Conservation (phyloP, 164 flowering plant genomes). For the Tetracentron sinense region DNA sequence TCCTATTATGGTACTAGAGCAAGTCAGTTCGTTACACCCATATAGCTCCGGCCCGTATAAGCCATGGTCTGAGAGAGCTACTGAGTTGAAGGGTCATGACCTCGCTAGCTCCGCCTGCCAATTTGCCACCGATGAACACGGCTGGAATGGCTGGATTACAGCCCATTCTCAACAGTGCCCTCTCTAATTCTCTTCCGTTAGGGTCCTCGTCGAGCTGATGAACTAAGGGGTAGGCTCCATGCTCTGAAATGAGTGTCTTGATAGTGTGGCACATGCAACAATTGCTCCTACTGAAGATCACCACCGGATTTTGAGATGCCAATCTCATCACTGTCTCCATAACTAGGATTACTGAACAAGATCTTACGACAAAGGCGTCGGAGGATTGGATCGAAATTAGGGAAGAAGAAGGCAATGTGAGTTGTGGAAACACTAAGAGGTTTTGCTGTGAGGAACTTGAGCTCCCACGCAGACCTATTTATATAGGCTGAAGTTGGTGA, state of each 20-base stretch:
- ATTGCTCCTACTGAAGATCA: constrained; percentile 20
- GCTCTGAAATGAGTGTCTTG: constrained; percentile 1
- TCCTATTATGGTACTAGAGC: too few relatives aligned
- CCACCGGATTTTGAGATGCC: constrained; percentile 4
- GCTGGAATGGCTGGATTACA: constrained; percentile 23
- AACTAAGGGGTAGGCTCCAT: constrained; percentile 12
- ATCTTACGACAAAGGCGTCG: too few relatives aligned
- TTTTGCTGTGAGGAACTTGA: too few relatives aligned
- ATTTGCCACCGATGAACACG: constrained; percentile 36
- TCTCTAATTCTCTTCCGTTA: constrained; percentile 20
- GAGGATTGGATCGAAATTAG: too few relatives aligned
- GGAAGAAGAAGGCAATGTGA: too few relatives aligned
- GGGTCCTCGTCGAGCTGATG: constrained; percentile 16
- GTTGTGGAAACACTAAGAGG: too few relatives aligned
- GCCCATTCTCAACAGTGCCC: constrained; percentile 23
- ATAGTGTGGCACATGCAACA: constrained; percentile 16
- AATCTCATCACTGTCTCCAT: constrained; percentile 3
- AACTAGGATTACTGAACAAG: too few relatives aligned
- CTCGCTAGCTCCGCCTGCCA: constrained; percentile 28
- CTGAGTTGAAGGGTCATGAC: constrained; percentile 32
- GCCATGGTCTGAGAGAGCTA: constrained; percentile 28
- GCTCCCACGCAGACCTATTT: too few relatives aligned
- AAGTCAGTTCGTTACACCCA: neutral
- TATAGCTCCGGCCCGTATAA: constrained; percentile 27
- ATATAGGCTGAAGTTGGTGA: too few relatives aligned